Base-by-base conservation (phyloP, 441 rosid species). In the Gossypium gossypioides region DNA sequence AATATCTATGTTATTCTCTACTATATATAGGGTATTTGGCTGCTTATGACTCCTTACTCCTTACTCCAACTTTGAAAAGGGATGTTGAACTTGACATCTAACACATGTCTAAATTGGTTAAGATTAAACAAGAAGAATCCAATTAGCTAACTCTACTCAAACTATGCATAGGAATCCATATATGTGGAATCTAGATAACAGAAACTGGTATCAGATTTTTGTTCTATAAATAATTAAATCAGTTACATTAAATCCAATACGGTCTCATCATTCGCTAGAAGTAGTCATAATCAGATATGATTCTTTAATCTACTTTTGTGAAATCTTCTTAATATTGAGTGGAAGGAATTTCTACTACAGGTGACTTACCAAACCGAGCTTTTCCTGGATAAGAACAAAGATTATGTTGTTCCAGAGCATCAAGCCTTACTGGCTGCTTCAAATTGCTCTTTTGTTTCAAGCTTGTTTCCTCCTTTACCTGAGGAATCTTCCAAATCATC, bases 311-410 rank as follows among this genome's bases (percentile, higher is more conserved):
- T 72, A 24, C 64, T 37, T 66, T 27, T 42, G 9, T 71, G 2
- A 40, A 62, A 57, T 73, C 69, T 65, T 3, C 42, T 66, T 46
- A 22, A n/a, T 66, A 24, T 48, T 66, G n/a, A 66, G 22, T 27
- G 25, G 25, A 48, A n/a, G n/a, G 21, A 27, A 25, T 67, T 67
- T 25, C 24, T 67, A 44, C 71, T 16, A 68, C 74, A 96, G 99
- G 98, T 92, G 75, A 91, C 97, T 40, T 91, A 96, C 83, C 99
- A 92, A 81, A 92, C 98, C 12, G 96, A 92, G 66, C 75, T 72
- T 7, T 95, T 95, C 86, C 83, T 95, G 77, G 99, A 95, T 79
- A 95, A 95, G 85, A 96, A 91, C 89, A 96, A 96, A 84, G 99
- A 96, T 77, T 92, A 91, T 78, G 96, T 96, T 75, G 89, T 96